Evolutionary conservation across 352 stramenopile species (phyloP).

Genomic region (Globisporangium acanthophoron): DNA sequence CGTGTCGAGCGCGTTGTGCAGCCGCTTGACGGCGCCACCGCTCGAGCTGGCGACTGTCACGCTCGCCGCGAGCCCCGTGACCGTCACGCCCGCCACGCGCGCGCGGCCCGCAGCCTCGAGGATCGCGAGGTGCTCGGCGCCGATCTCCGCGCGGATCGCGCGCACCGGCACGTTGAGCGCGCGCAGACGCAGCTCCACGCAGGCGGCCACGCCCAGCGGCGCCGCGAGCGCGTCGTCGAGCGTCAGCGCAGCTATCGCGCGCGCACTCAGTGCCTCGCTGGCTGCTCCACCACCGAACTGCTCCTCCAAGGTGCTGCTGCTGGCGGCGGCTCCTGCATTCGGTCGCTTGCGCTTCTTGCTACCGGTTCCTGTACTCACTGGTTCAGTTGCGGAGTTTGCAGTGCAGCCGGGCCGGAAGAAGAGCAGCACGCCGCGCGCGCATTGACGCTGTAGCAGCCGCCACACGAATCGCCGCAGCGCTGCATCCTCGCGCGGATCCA

Average conservation of each 20-base stretch:
- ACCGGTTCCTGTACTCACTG: neutral
- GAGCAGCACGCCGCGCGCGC: constrained; percentile 32
- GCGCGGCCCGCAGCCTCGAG: constrained; percentile 55
- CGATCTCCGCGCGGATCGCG: constrained; percentile 59
- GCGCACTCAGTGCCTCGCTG: neutral
- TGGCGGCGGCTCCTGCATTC: constrained; percentile 1
- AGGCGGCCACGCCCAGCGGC: constrained; percentile 40
- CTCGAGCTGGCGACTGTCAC: constrained; percentile 11
- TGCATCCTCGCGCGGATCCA: constrained; percentile 36
- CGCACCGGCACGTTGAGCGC: constrained; percentile 62
- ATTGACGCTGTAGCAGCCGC: constrained; percentile 44
- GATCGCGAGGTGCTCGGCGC: constrained; percentile 54
- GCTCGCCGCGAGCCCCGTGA: constrained; percentile 36
- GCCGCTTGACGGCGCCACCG: constrained; percentile 48
- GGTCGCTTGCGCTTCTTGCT: constrained; percentile 61
- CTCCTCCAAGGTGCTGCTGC: neutral
- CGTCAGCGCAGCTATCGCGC: neutral
- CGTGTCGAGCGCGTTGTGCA: constrained; percentile 75
- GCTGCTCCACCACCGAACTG: neutral
- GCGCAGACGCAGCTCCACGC: constrained; percentile 55
- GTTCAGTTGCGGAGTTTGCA: neutral
- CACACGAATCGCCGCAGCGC: constrained; percentile 48
- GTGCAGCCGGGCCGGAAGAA: constrained; percentile 31
- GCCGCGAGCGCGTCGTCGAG: constrained; percentile 6
- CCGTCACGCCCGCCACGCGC: constrained; percentile 46